These are phyloP conservation scores for Talaromyces pinophilus DNA, from an alignment of 2,329 filamentous ascomycete genomes.

Conservation along the genomic window DNA sequence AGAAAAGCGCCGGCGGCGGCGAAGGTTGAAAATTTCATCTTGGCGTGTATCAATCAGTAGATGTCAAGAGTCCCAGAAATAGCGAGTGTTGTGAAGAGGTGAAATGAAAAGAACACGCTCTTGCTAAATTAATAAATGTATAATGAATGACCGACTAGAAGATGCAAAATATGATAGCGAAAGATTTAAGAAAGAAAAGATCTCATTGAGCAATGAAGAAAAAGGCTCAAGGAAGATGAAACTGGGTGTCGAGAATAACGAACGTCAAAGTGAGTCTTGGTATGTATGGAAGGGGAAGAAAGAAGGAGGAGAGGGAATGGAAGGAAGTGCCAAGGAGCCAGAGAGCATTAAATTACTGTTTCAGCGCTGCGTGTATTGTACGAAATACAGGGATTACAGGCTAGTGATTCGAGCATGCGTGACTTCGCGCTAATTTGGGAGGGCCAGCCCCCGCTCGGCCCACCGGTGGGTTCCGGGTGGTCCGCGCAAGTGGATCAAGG, in stretches of 20 bases:
- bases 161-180: slow-evolving; percentile 14
- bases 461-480: not conserved
- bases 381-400: slow-evolving; percentile 4
- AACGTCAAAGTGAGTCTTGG: slow-evolving; percentile 22
- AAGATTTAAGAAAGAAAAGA: slow-evolving; percentile 23
- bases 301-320: slow-evolving; percentile 5
- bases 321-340: slow-evolving; percentile 7
- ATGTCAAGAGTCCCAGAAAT: slow-evolving; percentile 15
- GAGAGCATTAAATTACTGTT: slow-evolving; percentile 4
- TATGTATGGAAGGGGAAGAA: slow-evolving; percentile 18
- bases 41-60: slow-evolving; percentile 26
- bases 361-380: not conserved
- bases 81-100: slow-evolving; percentile 21
- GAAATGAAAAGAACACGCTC: not conserved
- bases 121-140: slow-evolving; percentile 7
- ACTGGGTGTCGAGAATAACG: slow-evolving; percentile 8
- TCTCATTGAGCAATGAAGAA: slow-evolving; percentile 2
- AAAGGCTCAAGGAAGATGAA: not conserved
- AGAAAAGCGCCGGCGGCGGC: slow-evolving; percentile 55
- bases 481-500: not conserved
- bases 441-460: not conserved
- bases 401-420: not conserved
- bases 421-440: not conserved
- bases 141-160: slow-evolving; percentile 17
- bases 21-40: slow-evolving; percentile 57